Conservation (phyloP, 2,329 filamentous ascomycete genomes). For the Aureobasidium lini region DNA sequence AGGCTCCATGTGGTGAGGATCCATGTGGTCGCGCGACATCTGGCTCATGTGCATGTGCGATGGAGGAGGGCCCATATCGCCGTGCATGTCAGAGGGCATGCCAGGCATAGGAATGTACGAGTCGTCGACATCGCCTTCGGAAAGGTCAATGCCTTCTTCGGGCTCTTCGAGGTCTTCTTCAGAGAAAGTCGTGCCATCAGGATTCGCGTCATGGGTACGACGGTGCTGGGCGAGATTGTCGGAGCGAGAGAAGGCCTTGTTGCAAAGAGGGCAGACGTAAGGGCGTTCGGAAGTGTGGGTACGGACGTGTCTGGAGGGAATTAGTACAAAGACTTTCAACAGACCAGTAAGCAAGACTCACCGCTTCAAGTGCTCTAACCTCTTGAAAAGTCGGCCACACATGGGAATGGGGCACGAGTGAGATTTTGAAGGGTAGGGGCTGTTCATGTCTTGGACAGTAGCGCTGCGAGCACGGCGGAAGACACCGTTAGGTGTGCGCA, state of each 20-base stretch:
- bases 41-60: conserved; percentile 26
- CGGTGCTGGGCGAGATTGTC: conserved; percentile 95
- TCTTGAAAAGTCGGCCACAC: conserved; percentile 95
- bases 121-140: conserved; percentile 30
- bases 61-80: conserved; percentile 18
- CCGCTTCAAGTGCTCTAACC: conserved; percentile 98
- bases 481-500: conserved; percentile 60
- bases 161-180: conserved; percentile 87
- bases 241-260: conserved; percentile 96
- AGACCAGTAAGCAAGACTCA: conserved; percentile 52
- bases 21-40: conserved; percentile 4
- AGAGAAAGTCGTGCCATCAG: conserved; percentile 52
- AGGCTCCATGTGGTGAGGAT: not conserved
- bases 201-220: conserved; percentile 72
- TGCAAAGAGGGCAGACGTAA: conserved; percentile 95
- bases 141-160: conserved; percentile 73
- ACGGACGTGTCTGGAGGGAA: conserved; percentile 75
- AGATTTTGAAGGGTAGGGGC: conserved; percentile 90
- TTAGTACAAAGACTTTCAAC: conserved; percentile 28
- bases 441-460: conserved; percentile 87
- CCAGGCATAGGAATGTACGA: conserved; percentile 23
- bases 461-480: conserved; percentile 87
- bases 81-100: conserved; percentile 8
- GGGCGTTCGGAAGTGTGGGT: conserved; percentile 99
- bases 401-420: conserved; percentile 99